A percentile compares a stretch with the other conserved stretches of the same genome.
phyloP scores from a whole-genome alignment of 108 stramenopile species.

The Parietichytrium sp. region DNA sequence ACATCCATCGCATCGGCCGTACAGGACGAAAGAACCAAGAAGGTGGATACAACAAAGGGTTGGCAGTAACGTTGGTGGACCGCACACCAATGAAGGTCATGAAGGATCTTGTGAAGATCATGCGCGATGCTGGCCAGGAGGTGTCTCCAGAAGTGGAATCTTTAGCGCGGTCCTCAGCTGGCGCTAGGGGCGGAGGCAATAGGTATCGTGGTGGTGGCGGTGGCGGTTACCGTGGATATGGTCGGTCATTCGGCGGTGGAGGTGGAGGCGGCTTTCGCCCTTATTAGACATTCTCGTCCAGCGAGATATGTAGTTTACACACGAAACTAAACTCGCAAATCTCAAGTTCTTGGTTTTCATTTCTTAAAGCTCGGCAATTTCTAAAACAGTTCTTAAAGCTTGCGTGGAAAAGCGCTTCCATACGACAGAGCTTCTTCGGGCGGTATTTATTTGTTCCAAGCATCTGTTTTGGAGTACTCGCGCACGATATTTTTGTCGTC shows the following conservation, averaged over 20 bases:
- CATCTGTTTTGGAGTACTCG: not conserved
- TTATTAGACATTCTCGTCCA: not conserved
- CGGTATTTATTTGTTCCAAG: conserved; percentile 23
- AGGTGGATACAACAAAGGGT: conserved; percentile 86
- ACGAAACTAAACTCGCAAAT: no score
- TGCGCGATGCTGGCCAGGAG: conserved; percentile 55
- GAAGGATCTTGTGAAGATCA: conserved; percentile 59
- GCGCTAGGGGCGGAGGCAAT: conserved; percentile 42
- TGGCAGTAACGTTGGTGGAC: conserved; percentile 83
- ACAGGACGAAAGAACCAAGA: conserved; percentile 75
- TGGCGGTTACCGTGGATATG: conserved; percentile 49
- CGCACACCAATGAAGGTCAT: conserved; percentile 87
- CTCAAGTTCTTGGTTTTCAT: no score
- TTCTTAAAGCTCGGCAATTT: no score
- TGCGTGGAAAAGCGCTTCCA: no score
- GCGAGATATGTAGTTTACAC: no score
- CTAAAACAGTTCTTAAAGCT: no score
- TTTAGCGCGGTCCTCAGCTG: not conserved
- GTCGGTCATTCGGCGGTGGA: not conserved
- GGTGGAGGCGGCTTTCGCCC: not conserved
- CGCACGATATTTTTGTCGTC: conserved; percentile 1
- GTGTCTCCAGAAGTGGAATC: conserved; percentile 53
- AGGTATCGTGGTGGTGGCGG: conserved; percentile 48
- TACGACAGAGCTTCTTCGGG: no score
- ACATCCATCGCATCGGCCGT: conserved; percentile 98